Conservation (phyloP, 1,284 basidiomycete species). For the Phellinidium pouzarii region DNA sequence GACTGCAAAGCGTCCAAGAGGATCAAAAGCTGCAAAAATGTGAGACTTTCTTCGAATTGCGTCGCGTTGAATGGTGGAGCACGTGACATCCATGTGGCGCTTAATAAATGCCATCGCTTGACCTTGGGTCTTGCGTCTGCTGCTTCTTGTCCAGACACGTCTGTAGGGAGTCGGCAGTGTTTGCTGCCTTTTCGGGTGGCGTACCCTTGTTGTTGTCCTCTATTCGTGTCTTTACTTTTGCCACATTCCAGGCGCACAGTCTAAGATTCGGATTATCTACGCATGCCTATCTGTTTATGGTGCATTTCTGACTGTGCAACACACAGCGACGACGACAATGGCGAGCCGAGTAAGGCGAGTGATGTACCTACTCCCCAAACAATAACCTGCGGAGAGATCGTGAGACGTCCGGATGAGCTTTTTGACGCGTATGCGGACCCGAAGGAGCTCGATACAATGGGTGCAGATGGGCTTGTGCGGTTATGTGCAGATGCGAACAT, state of each 20-base stretch:
- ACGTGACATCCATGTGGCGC: slow-evolving; percentile 8
- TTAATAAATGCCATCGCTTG: background rate
- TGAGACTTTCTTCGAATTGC: slow-evolving; percentile 2
- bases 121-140: background rate
- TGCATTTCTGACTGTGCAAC: slow-evolving; percentile 16
- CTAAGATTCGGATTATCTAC: background rate
- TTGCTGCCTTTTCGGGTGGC: background rate
- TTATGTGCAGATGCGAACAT: slow-evolving; percentile 60
- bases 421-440: slow-evolving; percentile 58
- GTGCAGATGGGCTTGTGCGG: slow-evolving; percentile 58
- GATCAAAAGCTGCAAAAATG: slow-evolving; percentile 4
- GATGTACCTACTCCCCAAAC: no score
- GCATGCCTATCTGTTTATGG: slow-evolving; percentile 14
- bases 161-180: background rate
- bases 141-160: background rate
- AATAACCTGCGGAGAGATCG: background rate
- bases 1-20: slow-evolving; percentile 6
- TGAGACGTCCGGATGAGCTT: slow-evolving; percentile 36
- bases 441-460: slow-evolving; percentile 52
- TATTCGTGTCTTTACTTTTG: background rate
- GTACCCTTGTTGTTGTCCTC: background rate
- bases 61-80: background rate
- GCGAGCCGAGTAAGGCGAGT: background rate
- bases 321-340: slow-evolving; percentile 8
- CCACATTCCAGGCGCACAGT: background rate